phyloP scores from a whole-genome alignment of 306 rosid species.

The Gastrolobium villosum region DNA sequence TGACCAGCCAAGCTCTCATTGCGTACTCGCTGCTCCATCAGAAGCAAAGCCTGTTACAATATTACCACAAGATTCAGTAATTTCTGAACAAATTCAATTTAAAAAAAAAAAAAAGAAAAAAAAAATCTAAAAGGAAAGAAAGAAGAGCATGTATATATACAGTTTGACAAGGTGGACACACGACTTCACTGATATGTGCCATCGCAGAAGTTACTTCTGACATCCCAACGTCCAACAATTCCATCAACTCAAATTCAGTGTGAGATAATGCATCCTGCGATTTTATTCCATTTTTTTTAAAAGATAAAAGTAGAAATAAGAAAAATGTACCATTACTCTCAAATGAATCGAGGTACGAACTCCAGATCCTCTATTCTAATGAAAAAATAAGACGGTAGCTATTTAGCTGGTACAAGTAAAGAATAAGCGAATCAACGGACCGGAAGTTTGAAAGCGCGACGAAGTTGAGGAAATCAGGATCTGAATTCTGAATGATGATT shows the following conservation, averaged over 20 bases:
- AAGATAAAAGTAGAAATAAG: background rate
- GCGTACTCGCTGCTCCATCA: constrained; percentile 77
- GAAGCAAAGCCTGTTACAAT: constrained; percentile 62
- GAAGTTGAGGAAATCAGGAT: background rate
- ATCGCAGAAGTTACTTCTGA: constrained; percentile 73
- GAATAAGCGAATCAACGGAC: background rate
- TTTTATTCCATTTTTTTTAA: background rate
- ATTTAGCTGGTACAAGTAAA: constrained; percentile 9
- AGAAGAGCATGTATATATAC: constrained; percentile 49
- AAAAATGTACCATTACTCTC: background rate
- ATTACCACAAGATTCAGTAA: constrained; percentile 47
- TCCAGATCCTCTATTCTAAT: background rate
- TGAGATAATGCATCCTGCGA: constrained; percentile 80
- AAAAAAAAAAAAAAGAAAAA: no score
- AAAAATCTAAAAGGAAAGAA: background rate
- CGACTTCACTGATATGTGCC: constrained; percentile 80
- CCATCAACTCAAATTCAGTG: constrained; percentile 93
- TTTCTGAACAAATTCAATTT: constrained; percentile 13
- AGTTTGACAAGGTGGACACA: constrained; percentile 90
- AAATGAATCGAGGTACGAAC: background rate
- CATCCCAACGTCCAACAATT: constrained; percentile 78
- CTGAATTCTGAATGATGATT: constrained; percentile 11
- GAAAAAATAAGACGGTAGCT: background rate
- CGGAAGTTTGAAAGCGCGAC: no score
- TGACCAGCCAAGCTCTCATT: constrained; percentile 80